Conservation (phyloP, 768 basidiomycete genomes). For the Asterophora parasitica region DNA sequence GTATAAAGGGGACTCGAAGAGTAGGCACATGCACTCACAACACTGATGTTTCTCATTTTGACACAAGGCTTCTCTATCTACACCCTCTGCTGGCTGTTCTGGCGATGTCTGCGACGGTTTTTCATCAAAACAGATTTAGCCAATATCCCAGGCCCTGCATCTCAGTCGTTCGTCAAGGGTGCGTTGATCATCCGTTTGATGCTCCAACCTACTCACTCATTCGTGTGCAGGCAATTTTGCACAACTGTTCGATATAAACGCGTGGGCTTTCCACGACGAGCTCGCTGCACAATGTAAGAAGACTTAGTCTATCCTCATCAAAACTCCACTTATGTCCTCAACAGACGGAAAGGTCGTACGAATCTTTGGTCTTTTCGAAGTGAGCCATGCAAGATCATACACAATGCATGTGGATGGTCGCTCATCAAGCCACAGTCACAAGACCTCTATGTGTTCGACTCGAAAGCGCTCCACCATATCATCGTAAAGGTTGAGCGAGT, state of each 20-base stretch:
- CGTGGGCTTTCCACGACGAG: slow-evolving; percentile 8
- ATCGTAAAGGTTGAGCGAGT: slow-evolving; percentile 9
- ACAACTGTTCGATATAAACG: slow-evolving; percentile 8
- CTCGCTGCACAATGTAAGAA: slow-evolving; percentile 11
- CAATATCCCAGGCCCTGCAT: slow-evolving; percentile 27
- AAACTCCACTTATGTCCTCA: neutral
- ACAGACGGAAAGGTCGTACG: slow-evolving; percentile 8
- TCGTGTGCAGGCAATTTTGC: slow-evolving; percentile 6
- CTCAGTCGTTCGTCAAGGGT: slow-evolving; percentile 25
- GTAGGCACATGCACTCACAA: too few relatives aligned
- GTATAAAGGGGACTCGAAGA: too few relatives aligned
- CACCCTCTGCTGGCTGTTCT: neutral
- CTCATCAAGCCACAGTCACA: neutral
- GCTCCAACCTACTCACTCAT: neutral
- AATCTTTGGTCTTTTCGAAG: slow-evolving; percentile 8
- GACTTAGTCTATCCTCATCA: neutral
- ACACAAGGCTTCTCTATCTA: too few relatives aligned
- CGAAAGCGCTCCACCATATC: slow-evolving; percentile 15
- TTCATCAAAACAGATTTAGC: neutral
- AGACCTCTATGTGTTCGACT: slow-evolving; percentile 11
- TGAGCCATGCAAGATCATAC: too few relatives aligned
- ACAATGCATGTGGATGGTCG: neutral
- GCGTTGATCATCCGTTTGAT: neutral
- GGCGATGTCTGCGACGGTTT: neutral
- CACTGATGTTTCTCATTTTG: too few relatives aligned